Conservation (phyloP, 257 asterid species). For the Coffea eugenioides region DNA sequence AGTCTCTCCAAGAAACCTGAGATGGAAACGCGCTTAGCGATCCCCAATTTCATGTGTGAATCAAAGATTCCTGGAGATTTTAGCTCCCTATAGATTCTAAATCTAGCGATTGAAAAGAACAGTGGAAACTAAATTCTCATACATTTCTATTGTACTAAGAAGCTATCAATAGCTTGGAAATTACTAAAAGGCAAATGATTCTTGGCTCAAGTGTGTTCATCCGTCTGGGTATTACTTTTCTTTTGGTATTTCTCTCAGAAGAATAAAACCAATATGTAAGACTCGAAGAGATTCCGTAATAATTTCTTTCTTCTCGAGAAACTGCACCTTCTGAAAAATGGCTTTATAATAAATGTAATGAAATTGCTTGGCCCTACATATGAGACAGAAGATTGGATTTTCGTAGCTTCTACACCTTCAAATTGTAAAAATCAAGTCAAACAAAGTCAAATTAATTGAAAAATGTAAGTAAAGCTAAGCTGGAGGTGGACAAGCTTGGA, state of each 20-base stretch:
- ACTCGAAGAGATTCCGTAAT: neutral
- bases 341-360: neutral
- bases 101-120: neutral
- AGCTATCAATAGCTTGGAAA: neutral
- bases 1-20: conserved; percentile 74
- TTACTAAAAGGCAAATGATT: neutral
- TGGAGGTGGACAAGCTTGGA: too few relatives aligned
- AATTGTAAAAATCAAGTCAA: neutral
- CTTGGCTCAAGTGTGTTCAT: neutral
- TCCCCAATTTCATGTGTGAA: neutral
- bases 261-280: neutral
- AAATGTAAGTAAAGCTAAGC: too few relatives aligned
- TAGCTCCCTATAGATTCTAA: neutral
- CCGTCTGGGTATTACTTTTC: neutral
- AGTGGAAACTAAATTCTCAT: neutral
- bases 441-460: neutral
- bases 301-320: neutral
- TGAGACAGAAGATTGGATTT: neutral
- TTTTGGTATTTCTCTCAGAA: neutral
- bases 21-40: neutral
- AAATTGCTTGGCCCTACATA: too few relatives aligned
- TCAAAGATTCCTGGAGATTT: neutral
- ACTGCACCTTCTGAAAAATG: neutral
- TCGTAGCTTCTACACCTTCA: neutral
- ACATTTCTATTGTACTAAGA: neutral